Base-by-base conservation (phyloP, 2,329 filamentous ascomycete genomes). In the Verruconis gallopava region DNA sequence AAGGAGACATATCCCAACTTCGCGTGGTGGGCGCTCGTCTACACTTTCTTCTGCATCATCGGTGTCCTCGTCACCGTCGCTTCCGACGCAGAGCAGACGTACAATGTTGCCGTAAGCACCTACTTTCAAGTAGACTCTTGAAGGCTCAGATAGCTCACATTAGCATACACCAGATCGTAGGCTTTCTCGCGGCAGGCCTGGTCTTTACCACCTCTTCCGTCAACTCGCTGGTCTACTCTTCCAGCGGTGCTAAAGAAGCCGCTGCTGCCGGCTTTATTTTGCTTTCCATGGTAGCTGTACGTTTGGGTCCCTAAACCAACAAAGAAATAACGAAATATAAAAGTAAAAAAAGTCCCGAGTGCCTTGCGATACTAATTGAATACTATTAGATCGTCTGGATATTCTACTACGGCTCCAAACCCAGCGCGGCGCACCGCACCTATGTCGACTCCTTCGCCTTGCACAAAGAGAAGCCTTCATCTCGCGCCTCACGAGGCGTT, bases 361-460 rank as follows among this genome's bases (percentile, higher is more conserved):
- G 9, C n/a, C 25, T 30, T n/a, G 15, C 30, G 32, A 30, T 30
- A 25, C 55, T 61, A 47, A 60, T 40, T 35, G 13, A 13, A 36
- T 32, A 28, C 52, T 12, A 5, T 17, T 19, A 95, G 88, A 84
- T 94, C 53, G 76, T 96, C 46, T 98, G 91, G 91, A 94, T 95
- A 52, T 93, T 96, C 65, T 96, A 96, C 69, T 98, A 95, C 55
- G 91, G 91, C 54, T 94, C 89, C 2, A 81, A 86, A 14, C 86
- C 89, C 1, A 83, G 85, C 33, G 84, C 88, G 13, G 75, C 80
- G 42, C 84, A 88, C 48, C 83, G 89, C 53, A 80, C 85, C 44
- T 94, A 93, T 59, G 82, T 96, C 52, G 91, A 98, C 64, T 94
- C 89, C 1, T 95, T 95, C 56, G 86, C 91, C 38, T 72, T 95